Evolutionary conservation across 179 eudicot genomes (phyloP), one percentile per base, ranked within the genome.

Genomic region (Corrigiola litoralis): DNA sequence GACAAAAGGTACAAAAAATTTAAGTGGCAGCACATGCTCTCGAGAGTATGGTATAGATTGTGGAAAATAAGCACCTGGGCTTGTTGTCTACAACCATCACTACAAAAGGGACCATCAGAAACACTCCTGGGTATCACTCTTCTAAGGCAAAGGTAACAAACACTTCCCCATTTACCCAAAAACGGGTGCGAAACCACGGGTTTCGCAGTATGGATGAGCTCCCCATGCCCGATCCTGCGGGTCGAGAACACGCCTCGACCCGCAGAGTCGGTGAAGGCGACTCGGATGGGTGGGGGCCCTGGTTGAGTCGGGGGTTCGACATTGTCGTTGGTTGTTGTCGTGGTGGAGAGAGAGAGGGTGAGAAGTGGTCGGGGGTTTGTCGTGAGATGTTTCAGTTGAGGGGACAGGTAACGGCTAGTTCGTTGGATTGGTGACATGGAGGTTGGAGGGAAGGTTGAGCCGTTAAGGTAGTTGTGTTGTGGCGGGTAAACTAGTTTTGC

Each of bases 221-320:
- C 88, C 12, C 87, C 90, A 17, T 80, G 65, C 13, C 68, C 78
- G 55, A 92, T 85, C 27, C 60, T 80, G 11, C 90, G 85, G 27
- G 87, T 84, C 13, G 96, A 88, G 58, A 89, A 92, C 23, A 90
- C 89, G 4, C 87, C 98, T 57, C 98, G 83, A 16, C 96, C 98
- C 0, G 92, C 85, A 47, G 83, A 73, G 61, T 80, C 82, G 1
- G 95, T 89, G 50, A 84, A 67, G 13, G 68, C 80, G 20, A 92
- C 92, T 14, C 67, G 81, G 59, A 92, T 85, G 45, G 95, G 98
- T 32, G 96, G 98, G 47, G 95, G 90, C 41, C 84, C 70, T 11
- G 81, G 74, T 68, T 16, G 70, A 49, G 29, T 49, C 46, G 66
- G 33, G 24, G 28, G 33, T 18, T 56, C 42, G 47, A 27, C 70